phyloP scores from a whole-genome alignment of 179 eudicot genomes.

The Carnegiea gigantea region DNA sequence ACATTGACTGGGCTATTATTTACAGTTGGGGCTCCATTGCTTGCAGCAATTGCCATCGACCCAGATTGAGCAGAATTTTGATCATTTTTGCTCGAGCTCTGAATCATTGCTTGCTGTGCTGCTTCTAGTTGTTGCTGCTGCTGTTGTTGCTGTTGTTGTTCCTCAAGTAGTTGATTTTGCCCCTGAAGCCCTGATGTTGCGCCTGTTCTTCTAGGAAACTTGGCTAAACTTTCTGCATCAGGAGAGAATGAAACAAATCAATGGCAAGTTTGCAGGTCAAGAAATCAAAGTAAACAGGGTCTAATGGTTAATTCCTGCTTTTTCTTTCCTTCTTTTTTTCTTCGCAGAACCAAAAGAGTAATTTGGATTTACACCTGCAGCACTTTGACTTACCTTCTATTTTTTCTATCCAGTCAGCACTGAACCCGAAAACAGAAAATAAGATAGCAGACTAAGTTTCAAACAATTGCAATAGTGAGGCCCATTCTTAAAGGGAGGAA shows the following conservation, averaged over 20 bases:
- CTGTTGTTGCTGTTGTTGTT: constrained; percentile 46
- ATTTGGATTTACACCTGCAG: neutral
- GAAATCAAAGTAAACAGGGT: neutral
- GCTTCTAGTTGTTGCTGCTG: constrained; percentile 16
- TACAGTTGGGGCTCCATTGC: constrained; percentile 51
- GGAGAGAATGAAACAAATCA: constrained; percentile 12
- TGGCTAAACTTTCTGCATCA: constrained; percentile 77
- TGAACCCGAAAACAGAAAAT: neutral
- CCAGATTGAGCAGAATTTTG: constrained; percentile 47
- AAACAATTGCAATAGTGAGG: neutral
- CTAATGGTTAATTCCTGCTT: neutral
- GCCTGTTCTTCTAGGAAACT: constrained; percentile 69
- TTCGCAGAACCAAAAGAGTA: neutral
- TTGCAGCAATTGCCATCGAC: constrained; percentile 46
- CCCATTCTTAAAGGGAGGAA: neutral
- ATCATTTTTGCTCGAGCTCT: constrained; percentile 53
- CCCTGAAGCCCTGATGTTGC: constrained; percentile 48
- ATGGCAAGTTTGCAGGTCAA: constrained; percentile 2
- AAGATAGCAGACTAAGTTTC: neutral
- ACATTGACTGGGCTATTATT: constrained; percentile 52
- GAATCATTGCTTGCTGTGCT: constrained; percentile 37
- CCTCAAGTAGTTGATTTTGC: constrained; percentile 58
- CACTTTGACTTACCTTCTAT: neutral
- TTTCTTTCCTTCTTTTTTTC: neutral
- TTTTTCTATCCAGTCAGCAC: neutral